Evolutionary conservation across 2,329 filamentous ascomycete species (phyloP), one percentile per base, ranked within the genome.

Genomic region (Penicillium aurantiogriseum): DNA sequence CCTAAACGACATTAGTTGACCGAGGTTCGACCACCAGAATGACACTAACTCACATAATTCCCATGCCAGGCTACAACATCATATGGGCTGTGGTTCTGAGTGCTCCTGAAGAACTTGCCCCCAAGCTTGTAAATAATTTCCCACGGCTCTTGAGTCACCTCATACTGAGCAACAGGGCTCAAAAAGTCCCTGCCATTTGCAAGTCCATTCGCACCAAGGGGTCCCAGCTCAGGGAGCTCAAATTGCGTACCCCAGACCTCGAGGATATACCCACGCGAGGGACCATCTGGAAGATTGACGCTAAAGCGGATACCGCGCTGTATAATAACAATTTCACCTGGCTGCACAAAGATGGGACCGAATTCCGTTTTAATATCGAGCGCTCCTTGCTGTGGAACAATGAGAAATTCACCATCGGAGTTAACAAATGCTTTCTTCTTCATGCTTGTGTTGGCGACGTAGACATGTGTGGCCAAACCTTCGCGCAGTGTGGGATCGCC

Each of bases 31-130:
- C 4, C 17, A 4, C 1, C 4, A 6, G 5, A 29, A 29, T 4
- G 6, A 25, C 10, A 10, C 19, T 19, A 29, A 61, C 67, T 21
- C 61, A 73, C 74, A 64, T 88, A 88, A 51, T 83, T 85, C n/a
- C 87, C 87, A 63, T 89, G 86, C 87, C 87, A 89, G 2, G 85
- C 87, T 0, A 89, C 85, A 1, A 89, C 87, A 63, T 90, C 87
- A 66, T 89, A 90, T 0, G 88, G 87, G 2, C 82, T 86, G 68
- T 89, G 87, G 23, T 77, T 77, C 67, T 90, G 87, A 23, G 79
- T 80, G 54, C 82, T 85, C 23, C 75, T 77, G 66, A 87, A 88
- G 38, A 88, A 81, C 42, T 81, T 79, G 1, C 86, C 86, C 1
- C 79, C 80, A 45, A 88, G 81, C 67, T 89, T 89, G 63, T 82